phyloP scores from a whole-genome alignment of 345 rosid genomes.

The Kernera saxatilis region DNA sequence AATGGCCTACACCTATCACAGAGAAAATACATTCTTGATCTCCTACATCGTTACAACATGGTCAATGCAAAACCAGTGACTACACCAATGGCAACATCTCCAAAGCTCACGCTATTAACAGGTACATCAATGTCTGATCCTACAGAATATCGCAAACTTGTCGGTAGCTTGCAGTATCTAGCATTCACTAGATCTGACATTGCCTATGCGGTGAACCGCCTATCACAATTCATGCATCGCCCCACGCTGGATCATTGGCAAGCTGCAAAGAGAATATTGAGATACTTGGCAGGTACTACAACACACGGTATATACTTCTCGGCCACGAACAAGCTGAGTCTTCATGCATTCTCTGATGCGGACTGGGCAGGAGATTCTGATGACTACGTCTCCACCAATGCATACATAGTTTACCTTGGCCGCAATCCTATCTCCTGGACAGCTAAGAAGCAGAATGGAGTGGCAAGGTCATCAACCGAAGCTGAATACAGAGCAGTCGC shows the following conservation, averaged over 20 bases:
- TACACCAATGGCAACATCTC: not conserved
- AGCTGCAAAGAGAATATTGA: not conserved
- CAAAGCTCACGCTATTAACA: not conserved
- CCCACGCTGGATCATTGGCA: not conserved
- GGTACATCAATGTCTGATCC: not conserved
- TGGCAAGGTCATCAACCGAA: not conserved
- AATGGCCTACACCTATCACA: not conserved
- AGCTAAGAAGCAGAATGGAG: not conserved
- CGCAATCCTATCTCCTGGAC: not conserved
- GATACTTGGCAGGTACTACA: not conserved
- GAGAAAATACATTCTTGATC: not conserved
- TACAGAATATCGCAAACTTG: not conserved
- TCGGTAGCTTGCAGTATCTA: not conserved
- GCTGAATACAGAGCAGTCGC: too few species aligned
- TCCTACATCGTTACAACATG: not conserved
- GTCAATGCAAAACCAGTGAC: not conserved
- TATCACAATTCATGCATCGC: not conserved
- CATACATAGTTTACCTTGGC: not conserved
- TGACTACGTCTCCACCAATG: not conserved
- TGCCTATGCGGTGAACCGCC: not conserved
- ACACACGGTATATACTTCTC: not conserved
- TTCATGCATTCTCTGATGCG: not conserved
- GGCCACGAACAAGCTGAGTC: not conserved
- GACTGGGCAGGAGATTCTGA: not conserved
- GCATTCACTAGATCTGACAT: not conserved